These are phyloP conservation scores for Prorocentrum cordatum DNA, from an alignment of 169 alveolate species.

Conservation along the genomic window DNA sequence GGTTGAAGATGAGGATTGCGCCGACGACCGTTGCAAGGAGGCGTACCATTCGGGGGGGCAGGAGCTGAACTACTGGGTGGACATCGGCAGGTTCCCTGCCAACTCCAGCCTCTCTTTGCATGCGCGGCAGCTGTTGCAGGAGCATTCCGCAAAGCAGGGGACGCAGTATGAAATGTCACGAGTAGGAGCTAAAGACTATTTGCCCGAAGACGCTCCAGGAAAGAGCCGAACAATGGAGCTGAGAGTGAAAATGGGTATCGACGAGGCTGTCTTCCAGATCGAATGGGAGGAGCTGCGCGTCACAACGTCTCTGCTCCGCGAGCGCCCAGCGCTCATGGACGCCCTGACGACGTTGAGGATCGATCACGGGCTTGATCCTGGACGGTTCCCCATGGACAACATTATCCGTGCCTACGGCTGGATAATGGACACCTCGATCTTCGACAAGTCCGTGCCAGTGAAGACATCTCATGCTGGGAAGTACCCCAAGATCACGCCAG, in stretches of 20 bases:
- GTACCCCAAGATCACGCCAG: conserved; percentile 23
- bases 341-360: background rate
- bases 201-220: no score
- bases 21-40: background rate
- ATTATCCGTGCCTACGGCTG: conserved; percentile 37
- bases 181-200: no score
- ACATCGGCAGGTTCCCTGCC: background rate
- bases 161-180: no score
- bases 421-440: background rate
- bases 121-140: no score
- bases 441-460: no score
- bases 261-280: no score
- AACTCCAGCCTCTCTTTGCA: background rate
- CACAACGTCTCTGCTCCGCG: background rate
- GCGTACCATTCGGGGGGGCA: background rate
- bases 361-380: background rate
- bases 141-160: no score
- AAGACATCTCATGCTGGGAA: no score
- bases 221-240: no score
- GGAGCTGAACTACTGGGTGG: background rate
- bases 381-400: conserved; percentile 23
- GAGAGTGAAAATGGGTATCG: no score
- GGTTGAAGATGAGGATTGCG: background rate
- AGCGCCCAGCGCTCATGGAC: background rate
- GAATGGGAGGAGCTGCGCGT: no score